Percentiles rank a stretch among this genome's conserved stretches.
These are phyloP conservation scores for Bacterosira constricta DNA, from an alignment of 108 stramenopile species.

Conservation along the genomic window DNA sequence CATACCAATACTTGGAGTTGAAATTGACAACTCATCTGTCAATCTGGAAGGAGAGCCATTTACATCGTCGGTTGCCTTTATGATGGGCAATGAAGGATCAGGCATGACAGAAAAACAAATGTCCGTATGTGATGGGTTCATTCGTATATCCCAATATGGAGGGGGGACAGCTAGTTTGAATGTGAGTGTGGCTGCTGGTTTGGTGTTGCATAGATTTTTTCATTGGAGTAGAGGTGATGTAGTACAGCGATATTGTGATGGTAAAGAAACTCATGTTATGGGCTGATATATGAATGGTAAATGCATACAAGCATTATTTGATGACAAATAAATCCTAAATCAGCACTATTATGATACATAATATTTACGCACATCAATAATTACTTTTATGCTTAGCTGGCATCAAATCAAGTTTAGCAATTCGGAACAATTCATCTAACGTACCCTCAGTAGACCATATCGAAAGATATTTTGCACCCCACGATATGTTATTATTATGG, in stretches of 20 bases:
- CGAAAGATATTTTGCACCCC: constrained; percentile 40
- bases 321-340: background rate
- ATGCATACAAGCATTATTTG: background rate
- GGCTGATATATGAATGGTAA: too few relatives aligned
- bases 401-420: constrained; percentile 35
- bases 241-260: too few relatives aligned
- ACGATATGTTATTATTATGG: background rate
- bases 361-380: too few relatives aligned
- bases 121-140: constrained; percentile 68
- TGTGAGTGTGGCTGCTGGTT: constrained; percentile 78
- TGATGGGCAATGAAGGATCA: constrained; percentile 89
- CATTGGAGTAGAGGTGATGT: constrained; percentile 2
- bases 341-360: too few relatives aligned
- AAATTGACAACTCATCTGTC: constrained; percentile 64
- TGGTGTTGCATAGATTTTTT: constrained; percentile 61
- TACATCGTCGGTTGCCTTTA: constrained; percentile 52
- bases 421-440: constrained; percentile 39
- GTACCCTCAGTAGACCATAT: constrained; percentile 49
- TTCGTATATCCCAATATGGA: constrained; percentile 82
- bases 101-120: constrained; percentile 79
- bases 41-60: constrained; percentile 37
- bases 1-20: constrained; percentile 76
- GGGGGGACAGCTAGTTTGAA: constrained; percentile 89
- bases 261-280: too few relatives aligned
- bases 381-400: background rate